Evolutionary conservation across 2,329 filamentous ascomycete genomes (phyloP).

Genomic region (Arthrinium puccinioides): DNA sequence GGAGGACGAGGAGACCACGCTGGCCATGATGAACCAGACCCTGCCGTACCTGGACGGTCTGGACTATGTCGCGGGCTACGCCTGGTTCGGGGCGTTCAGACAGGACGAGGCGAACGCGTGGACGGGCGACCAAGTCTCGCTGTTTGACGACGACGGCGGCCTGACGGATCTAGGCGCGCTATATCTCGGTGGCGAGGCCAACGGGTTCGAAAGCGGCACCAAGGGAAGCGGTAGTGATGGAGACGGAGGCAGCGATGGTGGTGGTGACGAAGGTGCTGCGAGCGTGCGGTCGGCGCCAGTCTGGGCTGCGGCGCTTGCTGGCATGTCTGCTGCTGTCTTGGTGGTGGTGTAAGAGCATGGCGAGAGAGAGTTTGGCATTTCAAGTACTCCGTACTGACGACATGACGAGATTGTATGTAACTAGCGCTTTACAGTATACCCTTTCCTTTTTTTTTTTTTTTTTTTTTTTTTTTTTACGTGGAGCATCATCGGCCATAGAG

Average conservation of each 20-base stretch:
- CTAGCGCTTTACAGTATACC: too few species aligned
- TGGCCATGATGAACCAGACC: conserved; percentile 32
- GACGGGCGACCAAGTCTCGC: conserved; percentile 29
- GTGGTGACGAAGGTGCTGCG: not conserved
- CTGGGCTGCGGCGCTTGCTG: not conserved
- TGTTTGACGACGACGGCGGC: conserved; percentile 28
- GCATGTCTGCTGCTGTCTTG: not conserved
- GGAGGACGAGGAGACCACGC: conserved; percentile 22
- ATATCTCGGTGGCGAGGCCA: conserved; percentile 30
- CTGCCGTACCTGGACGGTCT: conserved; percentile 25
- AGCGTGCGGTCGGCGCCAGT: not conserved
- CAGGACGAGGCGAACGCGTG: conserved; percentile 28
- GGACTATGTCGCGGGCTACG: conserved; percentile 28
- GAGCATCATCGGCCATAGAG: too few species aligned
- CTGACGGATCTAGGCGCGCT: conserved; percentile 29
- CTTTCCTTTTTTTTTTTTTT: too few species aligned
- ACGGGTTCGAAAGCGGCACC: conserved; percentile 28
- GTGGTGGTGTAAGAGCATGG: not conserved
- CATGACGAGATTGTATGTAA: too few species aligned
- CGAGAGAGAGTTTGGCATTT: too few species aligned
- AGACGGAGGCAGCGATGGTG: not conserved
- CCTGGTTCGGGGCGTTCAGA: conserved; percentile 34
- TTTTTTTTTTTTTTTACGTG: too few species aligned
- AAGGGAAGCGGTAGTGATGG: conserved; percentile 9
- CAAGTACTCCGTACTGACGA: too few species aligned